These are phyloP conservation scores for Rhizoclosmatium globosum DNA, from an alignment of 192 early-diverging fungal genomes.

Conservation along the genomic window DNA sequence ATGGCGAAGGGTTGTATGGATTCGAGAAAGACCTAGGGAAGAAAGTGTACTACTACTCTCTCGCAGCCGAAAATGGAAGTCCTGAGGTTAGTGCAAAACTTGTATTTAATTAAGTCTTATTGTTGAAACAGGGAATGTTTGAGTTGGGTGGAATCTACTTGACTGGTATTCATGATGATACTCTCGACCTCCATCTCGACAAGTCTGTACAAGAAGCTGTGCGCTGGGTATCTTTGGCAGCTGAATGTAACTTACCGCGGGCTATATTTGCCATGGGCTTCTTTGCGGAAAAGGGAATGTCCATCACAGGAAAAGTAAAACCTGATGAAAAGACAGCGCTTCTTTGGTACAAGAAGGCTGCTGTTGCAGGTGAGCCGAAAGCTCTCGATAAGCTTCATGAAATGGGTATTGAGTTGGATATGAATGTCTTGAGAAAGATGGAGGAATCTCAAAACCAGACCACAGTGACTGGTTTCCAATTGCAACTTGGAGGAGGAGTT, in stretches of 20 bases:
- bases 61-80: conserved; percentile 81
- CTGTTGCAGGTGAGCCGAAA: conserved; percentile 45
- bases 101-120: background rate
- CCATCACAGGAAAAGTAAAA: conserved; percentile 62
- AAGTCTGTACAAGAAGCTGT: conserved; percentile 78
- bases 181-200: conserved; percentile 50
- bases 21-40: conserved; percentile 69
- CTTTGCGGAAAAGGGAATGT: conserved; percentile 83
- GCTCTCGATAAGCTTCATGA: conserved; percentile 43
- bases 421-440: conserved; percentile 24
- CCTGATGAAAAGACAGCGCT: conserved; percentile 57
- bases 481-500: conserved; percentile 16
- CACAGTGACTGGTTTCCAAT: background rate
- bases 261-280: conserved; percentile 94
- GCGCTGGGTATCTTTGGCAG: conserved; percentile 84
- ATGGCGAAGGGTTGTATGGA: conserved; percentile 80
- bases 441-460: background rate
- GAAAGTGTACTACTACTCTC: conserved; percentile 80
- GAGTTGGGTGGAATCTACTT: conserved; percentile 88
- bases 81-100: conserved; percentile 40
- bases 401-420: conserved; percentile 30
- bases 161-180: conserved; percentile 71
- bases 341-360: conserved; percentile 47
- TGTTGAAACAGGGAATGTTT: conserved; percentile 75
- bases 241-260: conserved; percentile 75